Evolutionary conservation across 1,284 basidiomycete species (phyloP).

Genomic region (Inonotus hispidus): DNA sequence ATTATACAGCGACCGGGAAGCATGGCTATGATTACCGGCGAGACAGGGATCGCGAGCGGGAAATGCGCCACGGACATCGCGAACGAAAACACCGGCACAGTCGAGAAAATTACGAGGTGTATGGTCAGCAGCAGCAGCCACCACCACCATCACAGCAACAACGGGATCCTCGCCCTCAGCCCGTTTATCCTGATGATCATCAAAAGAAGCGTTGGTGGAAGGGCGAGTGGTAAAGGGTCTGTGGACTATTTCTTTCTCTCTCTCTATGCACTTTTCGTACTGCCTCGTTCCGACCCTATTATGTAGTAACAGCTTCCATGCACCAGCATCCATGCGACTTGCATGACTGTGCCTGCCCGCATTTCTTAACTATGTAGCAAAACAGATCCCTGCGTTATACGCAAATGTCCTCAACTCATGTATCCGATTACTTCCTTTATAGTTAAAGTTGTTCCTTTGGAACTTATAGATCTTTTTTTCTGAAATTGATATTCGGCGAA

Average conservation of each 20-base stretch:
- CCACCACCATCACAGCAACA: no score
- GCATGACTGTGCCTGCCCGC: not conserved
- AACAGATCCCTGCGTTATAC: no score
- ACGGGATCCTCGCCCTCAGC: not conserved
- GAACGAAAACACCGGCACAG: slow-evolving; percentile 1
- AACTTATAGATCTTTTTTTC: no score
- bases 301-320: not conserved
- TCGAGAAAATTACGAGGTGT: not conserved
- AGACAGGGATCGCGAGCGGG: slow-evolving; percentile 9
- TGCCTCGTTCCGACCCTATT: not conserved
- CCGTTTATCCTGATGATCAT: not conserved
- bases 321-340: not conserved
- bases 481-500: no score
- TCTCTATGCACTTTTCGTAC: not conserved
- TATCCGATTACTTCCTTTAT: no score
- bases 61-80: not conserved
- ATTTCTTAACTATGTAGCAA: no score
- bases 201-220: slow-evolving; percentile 16
- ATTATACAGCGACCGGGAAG: slow-evolving; percentile 3
- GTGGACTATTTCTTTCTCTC: not conserved
- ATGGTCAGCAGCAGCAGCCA: slow-evolving; percentile 6
- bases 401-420: no score
- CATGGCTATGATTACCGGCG: slow-evolving; percentile 3
- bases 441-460: no score
- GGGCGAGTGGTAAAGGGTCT: slow-evolving; percentile 2